Conservation (phyloP, 2,329 filamentous ascomycete species). For the Pseudogymnoascus sp. region DNA sequence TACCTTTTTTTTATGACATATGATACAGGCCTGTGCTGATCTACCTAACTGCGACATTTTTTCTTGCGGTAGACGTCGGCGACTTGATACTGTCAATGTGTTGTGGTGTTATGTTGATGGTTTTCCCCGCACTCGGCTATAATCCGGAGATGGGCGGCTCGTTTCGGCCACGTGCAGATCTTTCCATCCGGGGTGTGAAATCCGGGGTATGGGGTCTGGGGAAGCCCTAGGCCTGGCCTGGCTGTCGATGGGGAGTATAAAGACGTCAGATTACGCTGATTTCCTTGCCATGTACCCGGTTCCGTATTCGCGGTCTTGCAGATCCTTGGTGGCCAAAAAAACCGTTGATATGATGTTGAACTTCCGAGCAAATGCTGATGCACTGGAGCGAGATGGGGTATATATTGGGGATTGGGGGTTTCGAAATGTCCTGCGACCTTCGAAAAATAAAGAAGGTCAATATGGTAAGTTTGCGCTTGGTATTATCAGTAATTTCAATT, state of each 20-base stretch:
- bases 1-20: constrained; percentile 11
- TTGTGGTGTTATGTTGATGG: background rate
- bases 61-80: background rate
- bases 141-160: constrained; percentile 9
- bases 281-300: background rate
- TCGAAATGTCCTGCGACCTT: background rate
- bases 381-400: constrained; percentile 6
- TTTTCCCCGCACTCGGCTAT: constrained; percentile 10
- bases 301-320: background rate
- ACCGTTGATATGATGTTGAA: background rate
- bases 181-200: background rate
- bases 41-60: constrained; percentile 1
- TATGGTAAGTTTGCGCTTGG: background rate
- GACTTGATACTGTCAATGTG: background rate
- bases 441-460: background rate
- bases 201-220: background rate
- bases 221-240: background rate
- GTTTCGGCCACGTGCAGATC: background rate
- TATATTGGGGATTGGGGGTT: constrained; percentile 9
- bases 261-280: background rate
- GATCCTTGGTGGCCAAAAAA: background rate
- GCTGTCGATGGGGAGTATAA: background rate
- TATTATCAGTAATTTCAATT: background rate
- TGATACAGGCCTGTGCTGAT: constrained; percentile 2
- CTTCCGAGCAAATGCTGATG: background rate